Conservation (phyloP, 192 early-diverging fungal genomes). For the Coemansia sp. region DNA sequence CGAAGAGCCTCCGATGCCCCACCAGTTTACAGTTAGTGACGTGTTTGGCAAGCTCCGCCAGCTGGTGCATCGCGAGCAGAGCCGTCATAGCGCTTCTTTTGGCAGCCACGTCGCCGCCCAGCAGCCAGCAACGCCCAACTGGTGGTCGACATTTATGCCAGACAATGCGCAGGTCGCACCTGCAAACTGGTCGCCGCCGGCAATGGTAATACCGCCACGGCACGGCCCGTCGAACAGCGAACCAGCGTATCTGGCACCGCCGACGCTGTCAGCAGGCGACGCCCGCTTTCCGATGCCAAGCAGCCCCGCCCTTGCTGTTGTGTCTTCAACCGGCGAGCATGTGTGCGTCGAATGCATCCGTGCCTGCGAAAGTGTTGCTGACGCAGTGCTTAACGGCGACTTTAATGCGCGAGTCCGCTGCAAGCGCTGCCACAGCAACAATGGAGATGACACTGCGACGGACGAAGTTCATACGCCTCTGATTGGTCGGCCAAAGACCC, state of each 20-base stretch:
- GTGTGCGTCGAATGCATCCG: conserved; percentile 52
- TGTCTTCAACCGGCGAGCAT: conserved; percentile 29
- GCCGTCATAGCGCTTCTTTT: conserved; percentile 7
- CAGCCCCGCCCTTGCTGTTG: conserved; percentile 31
- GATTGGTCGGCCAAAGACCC: conserved; percentile 29
- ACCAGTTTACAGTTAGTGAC: conserved; percentile 15
- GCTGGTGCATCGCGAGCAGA: conserved; percentile 40
- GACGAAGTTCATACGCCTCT: conserved; percentile 34
- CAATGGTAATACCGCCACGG: conserved; percentile 16
- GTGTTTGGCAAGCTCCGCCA: conserved; percentile 33
- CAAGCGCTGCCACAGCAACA: conserved; percentile 41
- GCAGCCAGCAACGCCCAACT: conserved; percentile 21
- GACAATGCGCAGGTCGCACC: background rate
- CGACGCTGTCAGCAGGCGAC: conserved; percentile 25
- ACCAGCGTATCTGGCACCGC: conserved; percentile 44
- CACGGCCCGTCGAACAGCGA: conserved; percentile 9
- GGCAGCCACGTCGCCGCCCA: background rate
- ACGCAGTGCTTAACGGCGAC: conserved; percentile 48
- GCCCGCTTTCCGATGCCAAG: conserved; percentile 36
- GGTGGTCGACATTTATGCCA: conserved; percentile 48
- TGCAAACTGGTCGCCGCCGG: conserved; percentile 34
- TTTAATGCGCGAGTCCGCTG: conserved; percentile 51
- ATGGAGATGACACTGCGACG: background rate
- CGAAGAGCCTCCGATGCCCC: background rate
- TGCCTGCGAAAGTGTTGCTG: conserved; percentile 52